Evolutionary conservation across 306 rosid species (phyloP), one percentile per base, ranked within the genome.

Genomic region (Hippophae rhamnoides): DNA sequence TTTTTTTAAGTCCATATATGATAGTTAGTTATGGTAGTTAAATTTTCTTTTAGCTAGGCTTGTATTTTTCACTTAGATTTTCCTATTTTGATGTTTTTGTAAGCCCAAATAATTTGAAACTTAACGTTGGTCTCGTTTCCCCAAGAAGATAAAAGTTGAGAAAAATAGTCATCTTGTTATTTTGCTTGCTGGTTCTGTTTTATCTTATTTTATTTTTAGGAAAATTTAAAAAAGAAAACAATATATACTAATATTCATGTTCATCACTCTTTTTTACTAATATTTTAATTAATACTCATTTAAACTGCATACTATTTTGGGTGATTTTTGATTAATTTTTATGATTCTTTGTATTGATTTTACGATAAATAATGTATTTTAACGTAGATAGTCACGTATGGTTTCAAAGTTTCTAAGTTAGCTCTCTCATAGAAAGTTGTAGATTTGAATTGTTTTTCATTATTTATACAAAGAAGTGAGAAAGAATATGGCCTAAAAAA

Each of bases 11-110:
- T 63, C 72, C 62, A 31, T 75, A 72, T 76, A 47, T 63, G 82
- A 76, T 80, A 70, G 77, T n/a, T n/a, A n/a, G n/a, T 70, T 73
- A 76, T 64, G 80, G 76, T 23, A 74, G 76, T 64, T 71, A 58
- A 31, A 0, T 31, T 31, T 4, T 31, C 38, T 31, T 31, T 31
- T 2, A 18, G 23, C 23, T 18, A 31, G 61, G 13, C 45, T 51
- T 13, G 12, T 49, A 0, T 13, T 23, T 49, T 49, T 5, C 38
- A 31, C 38, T 31, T 31, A 31, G 38, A 31, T 31, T 31, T 31
- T 31, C 38, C 38, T 31, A 31, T 2, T 31, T 31, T 31, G 38
- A 18, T 18, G 23, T 18, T 18, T 18, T 63, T 40, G 47, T n/a
- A 43, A 31, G 25, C 48, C n/a, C 18, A 47, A 13, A 40, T 31